Evolutionary conservation across 495 filamentous ascomycete species (phyloP).

Genomic region (Aspergillus sparsus): DNA sequence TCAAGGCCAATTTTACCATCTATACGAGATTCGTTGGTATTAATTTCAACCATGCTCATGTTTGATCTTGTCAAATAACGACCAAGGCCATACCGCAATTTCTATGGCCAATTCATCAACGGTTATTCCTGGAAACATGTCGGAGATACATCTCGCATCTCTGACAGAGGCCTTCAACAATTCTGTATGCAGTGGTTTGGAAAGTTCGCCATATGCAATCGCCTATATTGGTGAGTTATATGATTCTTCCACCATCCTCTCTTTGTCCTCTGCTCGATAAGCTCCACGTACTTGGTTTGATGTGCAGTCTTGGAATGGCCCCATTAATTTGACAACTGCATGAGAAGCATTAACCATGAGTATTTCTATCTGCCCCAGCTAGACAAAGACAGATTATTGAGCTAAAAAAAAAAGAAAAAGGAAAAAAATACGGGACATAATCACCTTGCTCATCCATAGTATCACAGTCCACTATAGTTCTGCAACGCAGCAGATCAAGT

Average conservation of each 20-base stretch:
- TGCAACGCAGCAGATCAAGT: constrained; percentile 46
- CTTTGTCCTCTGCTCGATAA: neutral
- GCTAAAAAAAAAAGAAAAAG: constrained; percentile 1
- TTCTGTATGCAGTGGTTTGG: constrained; percentile 45
- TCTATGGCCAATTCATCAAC: constrained; percentile 58
- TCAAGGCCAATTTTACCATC: constrained; percentile 56
- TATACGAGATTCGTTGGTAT: constrained; percentile 16
- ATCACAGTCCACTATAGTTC: constrained; percentile 60
- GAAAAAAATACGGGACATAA: neutral
- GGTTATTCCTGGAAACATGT: constrained; percentile 40
- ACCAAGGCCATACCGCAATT: constrained; percentile 41
- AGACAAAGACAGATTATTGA: neutral
- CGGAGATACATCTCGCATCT: constrained; percentile 37
- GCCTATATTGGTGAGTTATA: constrained; percentile 41
- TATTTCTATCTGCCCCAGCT: neutral
- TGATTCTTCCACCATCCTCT: constrained; percentile 1
- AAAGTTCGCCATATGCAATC: constrained; percentile 60
- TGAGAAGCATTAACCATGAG: neutral
- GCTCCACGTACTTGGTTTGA: constrained; percentile 57
- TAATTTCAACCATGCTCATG: neutral
- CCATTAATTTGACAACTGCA: constrained; percentile 55
- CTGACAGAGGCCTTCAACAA: constrained; percentile 49
- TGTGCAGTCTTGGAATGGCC: constrained; percentile 66
- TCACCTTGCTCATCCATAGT: constrained; percentile 58
- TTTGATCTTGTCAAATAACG: neutral